Evolutionary conservation across 2,329 filamentous ascomycete species (phyloP), one percentile per base, ranked within the genome.

Genomic region (Stemphylium vesicarium): DNA sequence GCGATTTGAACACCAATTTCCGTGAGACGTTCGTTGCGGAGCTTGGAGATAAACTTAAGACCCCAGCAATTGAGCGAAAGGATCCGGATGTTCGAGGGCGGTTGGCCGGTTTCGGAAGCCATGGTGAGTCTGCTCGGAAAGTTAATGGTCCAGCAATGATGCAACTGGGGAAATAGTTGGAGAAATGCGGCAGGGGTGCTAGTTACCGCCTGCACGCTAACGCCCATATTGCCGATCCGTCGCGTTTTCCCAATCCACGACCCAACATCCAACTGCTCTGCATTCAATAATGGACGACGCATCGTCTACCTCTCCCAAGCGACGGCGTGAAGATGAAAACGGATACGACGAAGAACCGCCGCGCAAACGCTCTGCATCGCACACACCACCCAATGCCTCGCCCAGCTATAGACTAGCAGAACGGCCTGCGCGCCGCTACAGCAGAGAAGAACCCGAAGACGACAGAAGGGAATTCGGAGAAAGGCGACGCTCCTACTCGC

Each of bases 21-120:
- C 26, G 83, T 77, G 45, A 98, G 84, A 38, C 95, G 91, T 66
- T 90, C 88, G 62, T 84, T 80, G 63, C 93, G 91, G 64, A 90
- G 85, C 63, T 88, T 88, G 46, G 93, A 88, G 69, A 98, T 83
- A 79, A 87, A 92, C 70, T 96, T 94, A 58, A 98, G 86, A 46
- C 95, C 95, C 94, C 95, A 98, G 85, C 92, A 97, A 78, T 99
- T 99, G 74, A 96, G 85, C 4, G 91, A 95, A 62, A 97, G 80
- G 64, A 98, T 82, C 70, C 90, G 88, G 72, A 98, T 83, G 29
- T 78, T 79, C 15, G 83, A 74, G 6, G 85, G 63, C 70, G 74
- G 64, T 6, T 51, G 53, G 2, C 16, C 36, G 16, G 50, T 13
- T 11, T 63, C 53, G 10, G 64, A 63, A 44, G 60, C 46, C 70